Evolutionary conservation across 352 stramenopile species (phyloP).

Genomic region (Phytopythium oedochilum): DNA sequence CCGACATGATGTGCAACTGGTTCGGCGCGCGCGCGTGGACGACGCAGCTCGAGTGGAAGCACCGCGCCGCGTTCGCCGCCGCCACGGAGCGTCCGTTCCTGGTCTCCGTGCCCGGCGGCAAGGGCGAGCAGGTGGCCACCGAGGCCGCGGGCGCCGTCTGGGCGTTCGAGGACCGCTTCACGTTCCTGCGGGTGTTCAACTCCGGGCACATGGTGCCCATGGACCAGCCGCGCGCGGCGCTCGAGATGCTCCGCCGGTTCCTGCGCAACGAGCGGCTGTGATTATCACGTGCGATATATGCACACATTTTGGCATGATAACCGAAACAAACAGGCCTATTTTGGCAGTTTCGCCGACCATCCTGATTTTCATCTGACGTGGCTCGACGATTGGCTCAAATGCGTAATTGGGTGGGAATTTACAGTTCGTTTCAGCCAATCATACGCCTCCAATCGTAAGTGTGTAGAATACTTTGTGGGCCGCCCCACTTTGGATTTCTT

Average conservation of each 20-base stretch:
- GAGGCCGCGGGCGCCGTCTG: conserved; percentile 18
- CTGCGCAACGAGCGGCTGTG: conserved; percentile 31
- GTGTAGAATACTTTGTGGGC: no score
- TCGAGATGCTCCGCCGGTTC: conserved; percentile 61
- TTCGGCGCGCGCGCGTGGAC: conserved; percentile 30
- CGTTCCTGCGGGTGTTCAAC: conserved; percentile 47
- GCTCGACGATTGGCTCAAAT: neutral
- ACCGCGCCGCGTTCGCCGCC: conserved; percentile 21
- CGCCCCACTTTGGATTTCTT: neutral
- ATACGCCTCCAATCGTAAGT: neutral
- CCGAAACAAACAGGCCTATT: no score
- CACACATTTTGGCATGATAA: no score
- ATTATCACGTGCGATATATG: no score
- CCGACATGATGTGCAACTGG: conserved; percentile 43
- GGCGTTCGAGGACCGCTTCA: conserved; percentile 24
- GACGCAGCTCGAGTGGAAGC: conserved; percentile 24
- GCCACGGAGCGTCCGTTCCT: conserved; percentile 8
- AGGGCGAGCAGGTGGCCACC: neutral
- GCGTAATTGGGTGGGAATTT: neutral
- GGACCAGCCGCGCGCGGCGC: conserved; percentile 34
- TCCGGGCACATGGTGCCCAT: conserved; percentile 47
- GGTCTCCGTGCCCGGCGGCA: conserved; percentile 1
- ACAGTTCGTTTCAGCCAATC: neutral
- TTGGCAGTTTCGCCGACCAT: no score
- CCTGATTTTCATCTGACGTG: neutral